Evolutionary conservation across 345 rosid species (phyloP).

Genomic region (Erucastrum elatum): DNA sequence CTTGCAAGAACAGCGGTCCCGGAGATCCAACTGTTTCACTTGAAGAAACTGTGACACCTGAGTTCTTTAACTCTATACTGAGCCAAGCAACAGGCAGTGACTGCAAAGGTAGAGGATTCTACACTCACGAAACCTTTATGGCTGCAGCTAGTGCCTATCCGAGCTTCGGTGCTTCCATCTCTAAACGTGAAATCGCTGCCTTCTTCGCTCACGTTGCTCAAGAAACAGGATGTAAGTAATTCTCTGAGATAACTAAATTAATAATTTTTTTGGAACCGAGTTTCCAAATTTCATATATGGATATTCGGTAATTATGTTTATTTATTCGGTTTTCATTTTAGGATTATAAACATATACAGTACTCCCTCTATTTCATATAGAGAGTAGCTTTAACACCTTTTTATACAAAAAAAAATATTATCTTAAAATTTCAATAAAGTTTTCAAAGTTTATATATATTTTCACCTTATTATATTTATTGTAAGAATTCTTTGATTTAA

Average conservation of each 20-base stretch:
- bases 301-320: no score
- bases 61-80: slow-evolving; percentile 55
- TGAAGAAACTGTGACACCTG: slow-evolving; percentile 46
- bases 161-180: slow-evolving; percentile 54
- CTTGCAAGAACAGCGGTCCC: slow-evolving; percentile 41
- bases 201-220: slow-evolving; percentile 79
- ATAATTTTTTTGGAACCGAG: not conserved
- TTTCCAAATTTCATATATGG: no score
- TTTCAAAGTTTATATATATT: no score
- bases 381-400: no score
- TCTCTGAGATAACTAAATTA: not conserved
- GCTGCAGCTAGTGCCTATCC: slow-evolving; percentile 47
- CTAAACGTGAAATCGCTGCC: slow-evolving; percentile 74
- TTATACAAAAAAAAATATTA: no score
- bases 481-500: no score
- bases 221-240: slow-evolving; percentile 49
- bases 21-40: slow-evolving; percentile 40
- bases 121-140: slow-evolving; percentile 51
- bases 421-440: no score
- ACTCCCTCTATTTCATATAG: no score
- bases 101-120: slow-evolving; percentile 61
- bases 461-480: no score
- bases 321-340: no score
- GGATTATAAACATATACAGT: no score
- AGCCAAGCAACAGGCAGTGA: slow-evolving; percentile 42